A percentile compares a stretch with the other conserved stretches of the same genome.
These are phyloP conservation scores for Inosperma sp. DNA, from an alignment of 768 basidiomycete genomes.

Conservation along the genomic window DNA sequence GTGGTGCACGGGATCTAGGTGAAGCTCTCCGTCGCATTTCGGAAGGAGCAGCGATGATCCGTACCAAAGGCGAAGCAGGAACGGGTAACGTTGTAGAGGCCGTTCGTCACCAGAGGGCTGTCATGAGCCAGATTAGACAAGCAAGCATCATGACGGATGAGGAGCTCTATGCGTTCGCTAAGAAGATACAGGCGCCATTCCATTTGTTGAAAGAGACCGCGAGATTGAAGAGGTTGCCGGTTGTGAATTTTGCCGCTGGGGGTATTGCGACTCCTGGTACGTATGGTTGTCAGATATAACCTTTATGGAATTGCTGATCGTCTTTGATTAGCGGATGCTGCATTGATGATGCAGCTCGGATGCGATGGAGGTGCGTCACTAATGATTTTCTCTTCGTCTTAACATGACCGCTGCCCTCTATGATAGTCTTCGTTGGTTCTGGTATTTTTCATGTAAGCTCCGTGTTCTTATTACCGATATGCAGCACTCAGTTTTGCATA, in stretches of 20 bases:
- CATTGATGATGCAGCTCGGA: slow-evolving; percentile 98
- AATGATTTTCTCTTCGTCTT: slow-evolving; percentile 5
- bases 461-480: background rate
- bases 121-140: slow-evolving; percentile 79
- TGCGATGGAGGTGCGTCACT: slow-evolving; percentile 81
- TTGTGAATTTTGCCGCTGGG: slow-evolving; percentile 96
- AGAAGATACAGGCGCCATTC: slow-evolving; percentile 89
- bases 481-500: slow-evolving; percentile 25
- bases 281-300: too few relatives aligned
- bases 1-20: slow-evolving; percentile 91
- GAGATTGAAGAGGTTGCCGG: slow-evolving; percentile 86
- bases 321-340: slow-evolving; percentile 63
- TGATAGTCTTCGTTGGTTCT: slow-evolving; percentile 90
- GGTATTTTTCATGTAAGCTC: slow-evolving; percentile 89
- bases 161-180: slow-evolving; percentile 90
- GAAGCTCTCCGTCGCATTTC: slow-evolving; percentile 95
- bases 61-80: slow-evolving; percentile 92
- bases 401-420: slow-evolving; percentile 3
- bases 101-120: slow-evolving; percentile 84
- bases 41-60: slow-evolving; percentile 97
- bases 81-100: slow-evolving; percentile 92
- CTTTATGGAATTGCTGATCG: too few relatives aligned
- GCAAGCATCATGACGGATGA: slow-evolving; percentile 90
- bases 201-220: slow-evolving; percentile 95
- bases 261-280: slow-evolving; percentile 75